phyloP scores from a whole-genome alignment of 305 asterid genomes.

The Fraxinus dipetala region DNA sequence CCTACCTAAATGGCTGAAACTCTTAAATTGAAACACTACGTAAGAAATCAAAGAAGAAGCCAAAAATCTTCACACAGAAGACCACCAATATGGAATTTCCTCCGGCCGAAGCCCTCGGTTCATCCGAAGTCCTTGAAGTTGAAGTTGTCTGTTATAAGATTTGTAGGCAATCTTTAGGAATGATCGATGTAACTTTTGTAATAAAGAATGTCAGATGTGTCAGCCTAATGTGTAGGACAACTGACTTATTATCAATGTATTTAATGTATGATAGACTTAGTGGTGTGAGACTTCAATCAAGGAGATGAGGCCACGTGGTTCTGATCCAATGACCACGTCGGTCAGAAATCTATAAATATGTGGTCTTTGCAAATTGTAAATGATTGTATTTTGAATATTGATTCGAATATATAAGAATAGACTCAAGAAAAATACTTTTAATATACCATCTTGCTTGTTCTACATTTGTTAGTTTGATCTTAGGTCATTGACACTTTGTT shows the following conservation, averaged over 20 bases:
- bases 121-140: background rate
- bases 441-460: background rate
- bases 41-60: background rate
- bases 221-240: background rate
- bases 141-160: background rate
- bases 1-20: background rate
- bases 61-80: background rate
- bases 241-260: background rate
- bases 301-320: background rate
- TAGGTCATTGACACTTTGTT: background rate
- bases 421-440: background rate
- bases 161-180: background rate
- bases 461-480: background rate
- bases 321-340: background rate
- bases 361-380: background rate
- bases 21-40: too few species aligned
- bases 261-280: background rate
- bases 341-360: background rate
- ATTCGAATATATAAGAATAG: background rate
- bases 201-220: background rate
- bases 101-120: background rate
- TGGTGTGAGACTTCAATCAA: background rate
- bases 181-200: background rate
- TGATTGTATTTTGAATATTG: background rate
- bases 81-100: background rate